Evolutionary conservation across 2,329 filamentous ascomycete species (phyloP).

Genomic region (Penicillium corylophilum): DNA sequence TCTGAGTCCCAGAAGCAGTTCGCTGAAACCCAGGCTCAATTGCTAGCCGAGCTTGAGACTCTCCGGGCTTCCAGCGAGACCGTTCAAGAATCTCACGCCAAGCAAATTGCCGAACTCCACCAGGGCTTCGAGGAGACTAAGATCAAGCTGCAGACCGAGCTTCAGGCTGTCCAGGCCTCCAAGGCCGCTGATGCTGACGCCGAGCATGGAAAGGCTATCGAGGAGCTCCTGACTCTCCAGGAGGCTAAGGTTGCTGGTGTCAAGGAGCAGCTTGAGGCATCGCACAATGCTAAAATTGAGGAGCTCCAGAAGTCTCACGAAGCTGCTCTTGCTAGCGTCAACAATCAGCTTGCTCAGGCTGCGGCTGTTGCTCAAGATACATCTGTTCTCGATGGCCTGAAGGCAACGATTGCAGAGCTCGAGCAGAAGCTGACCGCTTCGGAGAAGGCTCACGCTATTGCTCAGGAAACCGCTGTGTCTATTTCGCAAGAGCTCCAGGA

Average conservation of each 20-base stretch:
- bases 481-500: conserved; percentile 23
- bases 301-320: conserved; percentile 40
- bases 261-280: conserved; percentile 36
- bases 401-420: conserved; percentile 50
- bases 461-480: conserved; percentile 41
- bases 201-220: conserved; percentile 41
- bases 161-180: conserved; percentile 36
- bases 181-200: conserved; percentile 38
- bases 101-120: conserved; percentile 35
- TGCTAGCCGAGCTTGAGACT: conserved; percentile 20
- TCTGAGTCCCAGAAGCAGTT: conserved; percentile 38
- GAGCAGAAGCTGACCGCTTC: conserved; percentile 64
- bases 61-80: conserved; percentile 9
- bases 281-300: conserved; percentile 36
- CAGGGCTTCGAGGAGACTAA: conserved; percentile 36
- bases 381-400: conserved; percentile 37
- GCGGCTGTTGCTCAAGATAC: conserved; percentile 39
- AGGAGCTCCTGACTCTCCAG: conserved; percentile 41
- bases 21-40: conserved; percentile 26
- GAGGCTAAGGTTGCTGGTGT: conserved; percentile 41
- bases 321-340: conserved; percentile 30
- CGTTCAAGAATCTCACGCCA: conserved; percentile 25
- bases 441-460: conserved; percentile 41
- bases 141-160: conserved; percentile 36
- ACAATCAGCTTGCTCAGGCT: conserved; percentile 37